Evolutionary conservation across 768 basidiomycete species (phyloP).

Genomic region (Cyclocybe aegerita): DNA sequence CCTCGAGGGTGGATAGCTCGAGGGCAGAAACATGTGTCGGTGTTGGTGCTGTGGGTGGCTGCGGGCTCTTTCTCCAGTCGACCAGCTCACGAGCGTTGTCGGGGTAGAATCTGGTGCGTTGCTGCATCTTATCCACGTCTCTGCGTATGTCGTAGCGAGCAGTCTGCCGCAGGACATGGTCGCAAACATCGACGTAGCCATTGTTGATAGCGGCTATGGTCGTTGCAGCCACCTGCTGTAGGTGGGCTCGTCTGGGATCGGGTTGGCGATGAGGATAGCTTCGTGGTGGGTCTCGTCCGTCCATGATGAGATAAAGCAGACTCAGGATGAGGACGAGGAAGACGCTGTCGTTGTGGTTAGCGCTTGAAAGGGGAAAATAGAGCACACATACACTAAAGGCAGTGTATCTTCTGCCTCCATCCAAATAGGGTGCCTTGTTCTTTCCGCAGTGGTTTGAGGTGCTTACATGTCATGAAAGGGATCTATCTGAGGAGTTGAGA

Average conservation of each 20-base stretch:
- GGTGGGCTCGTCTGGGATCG: constrained; percentile 7
- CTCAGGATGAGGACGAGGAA: no score
- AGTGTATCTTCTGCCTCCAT: no score
- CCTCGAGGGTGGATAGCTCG: constrained; percentile 62
- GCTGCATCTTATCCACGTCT: constrained; percentile 25
- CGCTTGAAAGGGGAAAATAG: no score
- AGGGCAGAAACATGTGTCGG: constrained; percentile 40
- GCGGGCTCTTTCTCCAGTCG: constrained; percentile 14
- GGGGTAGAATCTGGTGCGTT: constrained; percentile 53
- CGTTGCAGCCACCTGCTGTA: constrained; percentile 13
- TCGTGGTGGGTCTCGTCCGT: not conserved
- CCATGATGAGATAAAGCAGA: no score
- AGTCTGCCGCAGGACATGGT: not conserved
- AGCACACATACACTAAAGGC: no score
- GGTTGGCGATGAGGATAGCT: not conserved
- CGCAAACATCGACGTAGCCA: constrained; percentile 12
- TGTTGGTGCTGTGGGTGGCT: not conserved
- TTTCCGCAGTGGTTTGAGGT: no score
- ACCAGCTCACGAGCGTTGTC: constrained; percentile 51
- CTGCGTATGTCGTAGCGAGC: constrained; percentile 22
- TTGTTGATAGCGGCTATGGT: constrained; percentile 20
- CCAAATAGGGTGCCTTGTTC: no score
- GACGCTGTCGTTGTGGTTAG: no score
- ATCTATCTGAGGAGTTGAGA: no score
- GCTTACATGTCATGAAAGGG: no score